Conservation (phyloP, 2,329 filamentous ascomycete genomes). For the Phialophora chinensis region DNA sequence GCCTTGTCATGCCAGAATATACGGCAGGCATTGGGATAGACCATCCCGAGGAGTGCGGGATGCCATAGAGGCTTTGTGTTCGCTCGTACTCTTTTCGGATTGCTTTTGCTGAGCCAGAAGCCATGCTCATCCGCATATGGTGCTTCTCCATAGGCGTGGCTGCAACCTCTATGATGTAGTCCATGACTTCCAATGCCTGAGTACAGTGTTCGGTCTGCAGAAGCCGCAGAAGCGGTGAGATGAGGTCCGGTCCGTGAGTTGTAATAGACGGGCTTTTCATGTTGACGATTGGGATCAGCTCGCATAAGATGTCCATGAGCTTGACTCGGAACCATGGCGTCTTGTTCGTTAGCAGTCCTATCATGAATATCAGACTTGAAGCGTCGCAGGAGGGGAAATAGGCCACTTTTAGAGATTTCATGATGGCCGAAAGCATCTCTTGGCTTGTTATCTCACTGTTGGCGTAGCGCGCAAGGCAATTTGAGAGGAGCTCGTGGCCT, state of each 20-base stretch:
- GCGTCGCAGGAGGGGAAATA: slow-evolving; percentile 87
- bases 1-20: slow-evolving; percentile 82
- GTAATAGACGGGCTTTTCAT: slow-evolving; percentile 91
- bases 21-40: slow-evolving; percentile 91
- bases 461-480: slow-evolving; percentile 47
- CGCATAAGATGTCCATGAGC: slow-evolving; percentile 86
- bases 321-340: slow-evolving; percentile 89
- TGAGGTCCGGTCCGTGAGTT: slow-evolving; percentile 89
- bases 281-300: slow-evolving; percentile 86
- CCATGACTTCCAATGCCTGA: slow-evolving; percentile 86
- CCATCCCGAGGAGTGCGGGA: slow-evolving; percentile 95
- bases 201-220: slow-evolving; percentile 93
- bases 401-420: slow-evolving; percentile 74
- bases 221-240: slow-evolving; percentile 86
- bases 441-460: slow-evolving; percentile 67
- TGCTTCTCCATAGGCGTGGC: slow-evolving; percentile 91
- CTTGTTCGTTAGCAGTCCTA: slow-evolving; percentile 88
- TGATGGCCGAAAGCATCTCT: slow-evolving; percentile 77
- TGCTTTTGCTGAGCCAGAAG: slow-evolving; percentile 79
- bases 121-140: slow-evolving; percentile 98
- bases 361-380: slow-evolving; percentile 82
- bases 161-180: slow-evolving; percentile 94
- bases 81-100: slow-evolving; percentile 94
- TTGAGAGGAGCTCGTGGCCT: slow-evolving; percentile 59
- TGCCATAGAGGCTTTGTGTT: slow-evolving; percentile 93